A percentile compares a stretch with the other conserved stretches of the same genome.
phyloP scores from a whole-genome alignment of 1,139 yeast genomes.

The Yamadazyma pseudoaaseri region DNA sequence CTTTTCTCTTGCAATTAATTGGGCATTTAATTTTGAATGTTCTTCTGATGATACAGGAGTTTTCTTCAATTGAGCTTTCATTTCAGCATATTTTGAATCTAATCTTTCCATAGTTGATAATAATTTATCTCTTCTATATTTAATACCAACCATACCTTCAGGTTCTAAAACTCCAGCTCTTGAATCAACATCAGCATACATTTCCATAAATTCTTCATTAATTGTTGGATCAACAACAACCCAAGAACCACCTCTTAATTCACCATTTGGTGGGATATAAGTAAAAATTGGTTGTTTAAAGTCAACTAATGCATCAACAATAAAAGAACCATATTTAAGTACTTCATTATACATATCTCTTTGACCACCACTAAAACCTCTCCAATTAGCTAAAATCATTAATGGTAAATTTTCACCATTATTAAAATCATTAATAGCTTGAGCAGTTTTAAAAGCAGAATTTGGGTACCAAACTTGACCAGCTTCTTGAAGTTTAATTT shows the following conservation, averaged over 20 bases:
- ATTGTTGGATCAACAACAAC: slow-evolving; percentile 98
- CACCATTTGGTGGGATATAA: slow-evolving; percentile 97
- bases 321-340: slow-evolving; percentile 91
- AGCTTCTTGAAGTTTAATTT: slow-evolving; percentile 85
- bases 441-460: slow-evolving; percentile 98
- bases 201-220: slow-evolving; percentile 96
- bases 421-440: slow-evolving; percentile 96
- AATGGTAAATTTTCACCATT: slow-evolving; percentile 96
- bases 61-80: slow-evolving; percentile 59
- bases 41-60: slow-evolving; percentile 60
- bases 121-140: slow-evolving; percentile 90
- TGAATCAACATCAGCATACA: slow-evolving; percentile 97
- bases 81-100: slow-evolving; percentile 69
- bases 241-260: slow-evolving; percentile 99
- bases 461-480: slow-evolving; percentile 99
- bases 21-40: slow-evolving; percentile 59
- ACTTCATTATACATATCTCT: slow-evolving; percentile 99
- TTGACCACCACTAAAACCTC: slow-evolving; percentile 99
- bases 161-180: slow-evolving; percentile 99
- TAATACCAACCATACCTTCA: slow-evolving; percentile 98
- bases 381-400: slow-evolving; percentile 98
- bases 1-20: slow-evolving; percentile 77
- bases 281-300: slow-evolving; percentile 96
- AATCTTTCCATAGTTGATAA: slow-evolving; percentile 87
- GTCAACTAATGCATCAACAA: slow-evolving; percentile 94